These are phyloP conservation scores for Spergularia marina DNA, from an alignment of 148 eudicot genomes.

Conservation along the genomic window DNA sequence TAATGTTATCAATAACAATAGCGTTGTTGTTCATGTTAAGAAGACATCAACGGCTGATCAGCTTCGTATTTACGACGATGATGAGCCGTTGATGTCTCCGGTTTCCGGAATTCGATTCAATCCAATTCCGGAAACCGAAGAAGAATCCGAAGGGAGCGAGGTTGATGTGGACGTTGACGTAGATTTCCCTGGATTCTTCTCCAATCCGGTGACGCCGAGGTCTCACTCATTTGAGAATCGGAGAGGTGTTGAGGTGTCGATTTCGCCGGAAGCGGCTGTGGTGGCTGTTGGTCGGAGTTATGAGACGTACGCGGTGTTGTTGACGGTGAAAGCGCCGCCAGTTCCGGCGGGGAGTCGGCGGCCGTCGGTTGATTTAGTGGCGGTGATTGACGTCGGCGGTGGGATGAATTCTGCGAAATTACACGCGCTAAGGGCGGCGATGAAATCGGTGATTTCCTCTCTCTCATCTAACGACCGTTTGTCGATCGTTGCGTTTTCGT, in stretches of 20 bases:
- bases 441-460: slow-evolving; percentile 57
- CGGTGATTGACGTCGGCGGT: slow-evolving; percentile 60
- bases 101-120: slow-evolving; percentile 57
- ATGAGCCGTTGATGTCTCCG: slow-evolving; percentile 72
- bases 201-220: slow-evolving; percentile 22
- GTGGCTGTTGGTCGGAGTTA: slow-evolving; percentile 50
- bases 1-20: neutral
- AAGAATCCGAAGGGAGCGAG: slow-evolving; percentile 38
- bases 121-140: slow-evolving; percentile 75
- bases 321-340: slow-evolving; percentile 61
- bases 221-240: neutral
- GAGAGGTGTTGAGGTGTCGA: slow-evolving; percentile 40
- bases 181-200: slow-evolving; percentile 61
- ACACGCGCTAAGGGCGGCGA: slow-evolving; percentile 46
- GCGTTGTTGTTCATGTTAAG: neutral
- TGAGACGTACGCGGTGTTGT: slow-evolving; percentile 62
- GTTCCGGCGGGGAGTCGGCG: slow-evolving; percentile 30
- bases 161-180: slow-evolving; percentile 25
- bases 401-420: slow-evolving; percentile 39
- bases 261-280: slow-evolving; percentile 68
- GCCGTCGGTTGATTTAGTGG: slow-evolving; percentile 69
- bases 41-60: slow-evolving; percentile 23
- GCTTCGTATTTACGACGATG: slow-evolving; percentile 73
- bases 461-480: slow-evolving; percentile 73
- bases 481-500: slow-evolving; percentile 71